Evolutionary conservation across 306 rosid genomes (phyloP), one percentile per base, ranked within the genome.

Genomic region (Aeschynomene evenia): DNA sequence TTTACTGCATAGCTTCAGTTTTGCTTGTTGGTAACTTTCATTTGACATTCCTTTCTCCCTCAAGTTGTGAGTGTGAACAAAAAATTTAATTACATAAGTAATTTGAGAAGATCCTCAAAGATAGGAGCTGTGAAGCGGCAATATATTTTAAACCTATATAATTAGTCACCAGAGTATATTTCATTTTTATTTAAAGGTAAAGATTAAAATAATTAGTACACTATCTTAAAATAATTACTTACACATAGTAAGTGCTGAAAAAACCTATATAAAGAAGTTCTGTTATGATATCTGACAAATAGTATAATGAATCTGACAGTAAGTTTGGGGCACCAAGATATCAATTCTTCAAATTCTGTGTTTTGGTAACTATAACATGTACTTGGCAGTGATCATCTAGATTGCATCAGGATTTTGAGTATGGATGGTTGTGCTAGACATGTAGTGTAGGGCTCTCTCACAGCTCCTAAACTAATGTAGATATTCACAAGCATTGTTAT

Each of bases 401-500:
- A 40, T 45, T 69, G 80, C 57, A 42, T 64, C 64, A 21, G 57
- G 46, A 54, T 45, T 73, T 66, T 79, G 23, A 55, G 23, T 9
- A 67, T 14, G 40, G 52, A n/a, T 59, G 28, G 11, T 40, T 78
- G 26, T 69, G 65, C 70, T 34, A 54, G 45, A 2, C 54, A 21
- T 42, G 15, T 42, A 53, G 77, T 58, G 61, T 46, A 43, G 54
- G 70, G 63, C 51, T 71, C 67, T 71, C 67, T 70, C 46, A 60
- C 58, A 39, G 68, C 58, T 72, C 77, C 74, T 81, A 77, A 48
- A 40, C 76, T 67, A 54, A 15, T 73, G 43, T 58, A 18, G 28
- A 23, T 23, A 57, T 36, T 69, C 80, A 65, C 66, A 62, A 28
- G 0, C 64, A 68, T 63, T 75, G 73, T 55, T 69, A 89, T 77